These are phyloP conservation scores for Capsella bursapastoris DNA, from an alignment of 345 rosid species.

Conservation along the genomic window DNA sequence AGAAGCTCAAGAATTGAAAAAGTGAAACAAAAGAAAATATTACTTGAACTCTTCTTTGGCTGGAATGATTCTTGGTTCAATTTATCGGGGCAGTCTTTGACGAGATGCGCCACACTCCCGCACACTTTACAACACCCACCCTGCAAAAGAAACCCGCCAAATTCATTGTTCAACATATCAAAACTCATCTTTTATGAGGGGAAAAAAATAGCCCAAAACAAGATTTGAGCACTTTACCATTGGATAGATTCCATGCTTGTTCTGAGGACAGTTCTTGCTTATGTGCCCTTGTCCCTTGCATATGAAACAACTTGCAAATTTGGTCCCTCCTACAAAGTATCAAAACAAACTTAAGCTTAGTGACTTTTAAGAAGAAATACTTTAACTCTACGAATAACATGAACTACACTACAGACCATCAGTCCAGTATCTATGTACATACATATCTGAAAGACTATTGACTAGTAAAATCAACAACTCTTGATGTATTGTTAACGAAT, in stretches of 20 bases:
- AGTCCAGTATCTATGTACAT: not conserved
- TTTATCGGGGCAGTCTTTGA: constrained; percentile 90
- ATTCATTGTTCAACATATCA: not conserved
- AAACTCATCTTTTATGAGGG: not conserved
- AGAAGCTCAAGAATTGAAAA: constrained; percentile 15
- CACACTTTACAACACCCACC: constrained; percentile 96
- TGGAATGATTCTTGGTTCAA: constrained; percentile 42
- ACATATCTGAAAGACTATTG: not conserved
- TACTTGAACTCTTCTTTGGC: constrained; percentile 46
- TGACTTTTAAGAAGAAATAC: not conserved
- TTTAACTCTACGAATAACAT: not conserved
- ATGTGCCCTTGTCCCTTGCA: constrained; percentile 83
- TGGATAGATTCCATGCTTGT: constrained; percentile 86
- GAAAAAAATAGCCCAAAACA: not conserved
- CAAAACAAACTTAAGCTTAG: constrained; percentile 7
- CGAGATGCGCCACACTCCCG: constrained; percentile 91
- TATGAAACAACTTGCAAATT: constrained; percentile 85
- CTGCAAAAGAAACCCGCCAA: constrained; percentile 43
- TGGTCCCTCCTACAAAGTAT: constrained; percentile 72
- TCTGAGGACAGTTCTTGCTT: constrained; percentile 91
- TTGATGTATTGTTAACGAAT: no score
- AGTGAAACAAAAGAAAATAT: constrained; percentile 31
- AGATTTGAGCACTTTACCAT: constrained; percentile 59
- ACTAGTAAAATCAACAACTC: not conserved
- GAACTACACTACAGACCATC: not conserved